Conservation (phyloP, 768 basidiomycete genomes). For the Tulasnella calospora region DNA sequence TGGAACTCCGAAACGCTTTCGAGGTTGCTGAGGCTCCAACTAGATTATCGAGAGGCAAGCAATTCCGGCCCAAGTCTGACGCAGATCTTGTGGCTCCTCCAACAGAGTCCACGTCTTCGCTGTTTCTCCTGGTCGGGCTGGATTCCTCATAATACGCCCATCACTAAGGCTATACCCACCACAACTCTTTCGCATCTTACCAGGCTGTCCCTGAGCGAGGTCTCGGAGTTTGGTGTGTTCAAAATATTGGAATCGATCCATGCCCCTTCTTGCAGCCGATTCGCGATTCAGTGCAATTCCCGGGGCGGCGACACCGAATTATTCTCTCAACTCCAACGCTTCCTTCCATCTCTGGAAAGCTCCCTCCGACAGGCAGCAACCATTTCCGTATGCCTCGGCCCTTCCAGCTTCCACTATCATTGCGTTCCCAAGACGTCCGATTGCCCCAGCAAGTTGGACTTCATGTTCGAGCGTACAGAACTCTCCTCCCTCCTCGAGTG, state of each 20-base stretch:
- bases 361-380: neutral
- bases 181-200: neutral
- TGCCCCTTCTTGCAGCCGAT: neutral
- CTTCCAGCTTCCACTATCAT: neutral
- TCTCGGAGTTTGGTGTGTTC: neutral
- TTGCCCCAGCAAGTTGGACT: neutral
- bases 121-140: neutral
- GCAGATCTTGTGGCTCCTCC: neutral
- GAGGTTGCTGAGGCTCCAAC: neutral
- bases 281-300: neutral
- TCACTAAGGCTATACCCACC: neutral
- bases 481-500: neutral
- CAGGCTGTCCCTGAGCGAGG: neutral
- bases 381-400: neutral
- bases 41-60: neutral
- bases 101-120: neutral
- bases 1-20: neutral
- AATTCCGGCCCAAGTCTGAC: neutral
- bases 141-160: neutral
- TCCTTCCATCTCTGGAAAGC: neutral
- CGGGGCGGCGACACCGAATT: neutral
- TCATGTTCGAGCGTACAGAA: neutral
- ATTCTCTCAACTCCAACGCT: neutral
- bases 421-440: neutral
- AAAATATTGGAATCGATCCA: neutral